Conservation (phyloP, 164 flowering plant genomes). For the Kalanchoe fedtschenkoi region DNA sequence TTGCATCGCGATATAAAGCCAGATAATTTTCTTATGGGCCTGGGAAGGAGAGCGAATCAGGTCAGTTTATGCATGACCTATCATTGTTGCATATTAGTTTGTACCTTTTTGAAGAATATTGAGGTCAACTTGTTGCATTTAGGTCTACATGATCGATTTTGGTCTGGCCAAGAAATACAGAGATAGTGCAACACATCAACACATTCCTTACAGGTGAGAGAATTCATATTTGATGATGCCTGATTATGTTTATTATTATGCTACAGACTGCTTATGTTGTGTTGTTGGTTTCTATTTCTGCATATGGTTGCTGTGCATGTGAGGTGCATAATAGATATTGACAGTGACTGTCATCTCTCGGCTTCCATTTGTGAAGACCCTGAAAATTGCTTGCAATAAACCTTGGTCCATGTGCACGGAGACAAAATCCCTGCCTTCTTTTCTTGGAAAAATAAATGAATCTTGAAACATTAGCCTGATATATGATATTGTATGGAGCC, state of each 20-base stretch:
- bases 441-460: background rate
- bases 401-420: background rate
- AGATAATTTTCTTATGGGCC: conserved; percentile 31
- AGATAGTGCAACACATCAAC: conserved; percentile 49
- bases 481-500: background rate
- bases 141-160: conserved; percentile 77
- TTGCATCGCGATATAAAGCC: conserved; percentile 33
- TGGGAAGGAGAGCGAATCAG: conserved; percentile 27
- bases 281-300: background rate
- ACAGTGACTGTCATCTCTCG: background rate
- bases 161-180: conserved; percentile 75
- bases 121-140: background rate
- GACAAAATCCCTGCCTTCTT: background rate
- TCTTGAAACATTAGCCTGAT: background rate
- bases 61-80: conserved; percentile 2
- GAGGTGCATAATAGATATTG: background rate
- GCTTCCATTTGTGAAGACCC: background rate
- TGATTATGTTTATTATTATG: background rate
- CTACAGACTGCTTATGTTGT: background rate
- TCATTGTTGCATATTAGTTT: background rate
- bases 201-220: conserved; percentile 60
- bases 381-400: background rate
- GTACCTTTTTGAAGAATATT: background rate
- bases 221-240: background rate
- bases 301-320: background rate